Evolutionary conservation across 495 filamentous ascomycete genomes (phyloP).

Genomic region (Margaritispora aquatica): DNA sequence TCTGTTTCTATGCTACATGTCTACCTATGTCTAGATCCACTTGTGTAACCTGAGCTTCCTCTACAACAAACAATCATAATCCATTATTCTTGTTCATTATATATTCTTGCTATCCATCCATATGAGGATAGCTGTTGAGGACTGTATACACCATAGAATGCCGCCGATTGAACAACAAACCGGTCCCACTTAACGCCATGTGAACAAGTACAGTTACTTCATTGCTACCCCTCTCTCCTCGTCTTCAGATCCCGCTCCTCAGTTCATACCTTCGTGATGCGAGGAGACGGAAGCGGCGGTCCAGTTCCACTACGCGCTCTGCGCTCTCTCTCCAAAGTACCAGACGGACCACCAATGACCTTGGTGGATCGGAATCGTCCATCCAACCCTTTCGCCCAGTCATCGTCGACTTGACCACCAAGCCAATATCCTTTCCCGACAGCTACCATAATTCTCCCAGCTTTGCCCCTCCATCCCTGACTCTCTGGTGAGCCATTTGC

Average conservation of each 20-base stretch:
- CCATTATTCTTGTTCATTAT: not conserved
- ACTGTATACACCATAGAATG: conserved; percentile 8
- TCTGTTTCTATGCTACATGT: too few relatives aligned
- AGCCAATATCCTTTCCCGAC: conserved; percentile 73
- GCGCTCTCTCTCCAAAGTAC: conserved; percentile 59
- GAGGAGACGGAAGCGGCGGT: conserved; percentile 35
- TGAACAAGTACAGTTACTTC: not conserved
- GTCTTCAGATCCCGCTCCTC: not conserved
- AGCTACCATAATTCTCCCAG: conserved; percentile 67
- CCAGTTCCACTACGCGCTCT: conserved; percentile 63
- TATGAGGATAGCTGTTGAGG: not conserved
- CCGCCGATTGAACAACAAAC: not conserved
- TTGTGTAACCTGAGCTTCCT: not conserved
- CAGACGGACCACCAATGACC: conserved; percentile 31
- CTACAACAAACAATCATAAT: not conserved
- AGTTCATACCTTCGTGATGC: not conserved
- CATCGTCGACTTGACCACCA: conserved; percentile 42
- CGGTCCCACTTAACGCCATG: conserved; percentile 2
- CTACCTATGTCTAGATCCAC: too few relatives aligned
- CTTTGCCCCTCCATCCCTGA: conserved; percentile 66
- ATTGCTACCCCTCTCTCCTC: not conserved
- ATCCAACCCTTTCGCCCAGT: conserved; percentile 54
- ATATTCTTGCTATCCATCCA: not conserved
- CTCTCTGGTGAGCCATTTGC: conserved; percentile 58
- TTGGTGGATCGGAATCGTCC: conserved; percentile 45